Base-by-base conservation (phyloP, 2,329 filamentous ascomycete genomes). In the Sphaerulina vaccinii region DNA sequence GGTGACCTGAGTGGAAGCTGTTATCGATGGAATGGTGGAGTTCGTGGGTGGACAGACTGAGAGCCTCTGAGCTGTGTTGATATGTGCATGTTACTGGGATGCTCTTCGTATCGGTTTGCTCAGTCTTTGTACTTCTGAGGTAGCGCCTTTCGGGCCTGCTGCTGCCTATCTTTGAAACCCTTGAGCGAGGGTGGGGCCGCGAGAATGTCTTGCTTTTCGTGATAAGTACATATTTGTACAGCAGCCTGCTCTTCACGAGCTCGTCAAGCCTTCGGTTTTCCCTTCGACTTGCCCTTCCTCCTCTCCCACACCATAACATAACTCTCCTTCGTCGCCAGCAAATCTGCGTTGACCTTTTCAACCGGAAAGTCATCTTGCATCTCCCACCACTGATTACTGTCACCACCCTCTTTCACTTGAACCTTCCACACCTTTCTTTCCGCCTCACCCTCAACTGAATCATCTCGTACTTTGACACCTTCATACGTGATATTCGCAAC, bases 301-400 rank as follows among this genome's bases (percentile, higher is more conserved):
- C 87, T 79, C 76, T 97, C 93, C 93, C 93, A 97, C 38, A 99
- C 83, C 81, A 97, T 95, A 52, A 97, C 73, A 76, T 97, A 97
- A 50, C 88, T 88, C 78, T 99, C 93, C 46, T 92, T 90, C 0
- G 95, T 86, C 66, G 96, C 95, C 59, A 99, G 70, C 62, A 95
- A 80, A 75, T 99, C 92, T 57, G 83, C 88, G 71, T 92, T 87
- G 16, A 93, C 87, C 71, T 86, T 85, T 68, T 96, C 88, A 5
- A 99, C 92, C 8, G 45, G 45, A 68, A 87, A 96, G 60, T 99
- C 69, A 74, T 99, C 93, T 75, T 99, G 93, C 50, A 91, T 86
- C 52, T 95, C 87, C 47, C 95, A 82, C 93, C 93, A 99, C 68
- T 95, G 87, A 27, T 88, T 86, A 18, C 86, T 80, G 19, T 84